These are phyloP conservation scores for Leptographium flavum DNA, from an alignment of 2,329 filamentous ascomycete genomes.

Conservation along the genomic window DNA sequence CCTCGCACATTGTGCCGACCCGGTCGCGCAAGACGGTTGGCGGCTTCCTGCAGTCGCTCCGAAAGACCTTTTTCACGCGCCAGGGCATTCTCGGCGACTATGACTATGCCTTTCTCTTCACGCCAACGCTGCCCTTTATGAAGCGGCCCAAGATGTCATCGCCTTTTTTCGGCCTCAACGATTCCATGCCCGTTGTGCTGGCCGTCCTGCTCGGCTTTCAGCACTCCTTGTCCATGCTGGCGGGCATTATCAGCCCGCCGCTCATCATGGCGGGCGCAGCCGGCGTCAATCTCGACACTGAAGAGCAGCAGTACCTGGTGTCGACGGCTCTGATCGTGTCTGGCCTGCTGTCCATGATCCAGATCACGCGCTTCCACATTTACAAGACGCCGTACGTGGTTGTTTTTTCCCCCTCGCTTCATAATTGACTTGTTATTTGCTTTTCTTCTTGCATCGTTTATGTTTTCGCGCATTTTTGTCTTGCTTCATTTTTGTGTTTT, in stretches of 20 bases:
- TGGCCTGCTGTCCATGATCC: slow-evolving; percentile 57
- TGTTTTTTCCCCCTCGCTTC: no score
- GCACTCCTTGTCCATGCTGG: slow-evolving; percentile 65
- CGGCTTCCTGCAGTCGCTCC: slow-evolving; percentile 17
- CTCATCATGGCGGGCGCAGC: slow-evolving; percentile 51
- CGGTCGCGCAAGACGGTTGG: slow-evolving; percentile 14
- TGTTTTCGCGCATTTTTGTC: no score
- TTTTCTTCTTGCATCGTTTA: no score
- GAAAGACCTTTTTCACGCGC: slow-evolving; percentile 36
- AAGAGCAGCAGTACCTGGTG: slow-evolving; percentile 61
- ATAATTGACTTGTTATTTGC: no score
- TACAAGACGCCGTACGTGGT: slow-evolving; percentile 41
- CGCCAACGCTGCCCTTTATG: slow-evolving; percentile 70
- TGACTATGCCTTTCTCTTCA: slow-evolving; percentile 83
- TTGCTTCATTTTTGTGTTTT: no score
- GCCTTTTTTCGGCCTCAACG: slow-evolving; percentile 75
- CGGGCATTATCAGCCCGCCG: slow-evolving; percentile 63
- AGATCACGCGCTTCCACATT: slow-evolving; percentile 67
- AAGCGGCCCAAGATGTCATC: slow-evolving; percentile 41
- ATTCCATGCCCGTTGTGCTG: slow-evolving; percentile 61
- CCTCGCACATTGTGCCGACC: slow-evolving; percentile 32
- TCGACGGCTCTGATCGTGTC: slow-evolving; percentile 68
- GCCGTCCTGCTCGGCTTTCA: slow-evolving; percentile 65
- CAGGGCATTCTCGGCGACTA: slow-evolving; percentile 74
- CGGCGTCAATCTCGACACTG: slow-evolving; percentile 47